Base-by-base conservation (phyloP, 768 basidiomycete species). In the Tephrocybe rancida region DNA sequence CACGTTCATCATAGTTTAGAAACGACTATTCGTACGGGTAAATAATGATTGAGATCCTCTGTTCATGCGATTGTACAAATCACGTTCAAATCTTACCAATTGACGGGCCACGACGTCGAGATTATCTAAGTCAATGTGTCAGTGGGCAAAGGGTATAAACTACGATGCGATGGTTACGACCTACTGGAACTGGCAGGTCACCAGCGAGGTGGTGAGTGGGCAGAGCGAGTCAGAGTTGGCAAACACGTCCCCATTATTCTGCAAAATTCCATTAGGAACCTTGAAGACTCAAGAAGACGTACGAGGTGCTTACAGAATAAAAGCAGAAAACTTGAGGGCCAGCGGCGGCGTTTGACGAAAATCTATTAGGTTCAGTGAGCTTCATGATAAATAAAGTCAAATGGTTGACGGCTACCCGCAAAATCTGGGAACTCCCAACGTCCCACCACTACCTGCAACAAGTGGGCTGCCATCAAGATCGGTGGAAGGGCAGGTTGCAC, bases 371-470 rank as follows among this genome's bases (percentile, higher is more conserved):
- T n/a, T 44, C 6, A 34, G 19, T 13, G 18, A 29, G 38, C 35
- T 22, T 6, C 30, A n/a, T 13, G 7, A n/a, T 21, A 32, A 25
- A 22, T 5, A 29, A 19, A 0, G 34, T 27, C 9, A 37, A 22
- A 13, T 26, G 13, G 19, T 5, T 16, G 19, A 46, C 54, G n/a
- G n/a, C 1, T 37, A 52, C 54, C 50, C 58, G 16, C 58, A 59
- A 30, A 55, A 49, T 44, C 35, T 55, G 7, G 58, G 58, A 43
- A 53, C 51, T 25, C 54, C 58, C 4, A 50, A 10, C 2, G 57
- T 55, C 2, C 54, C 50, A 42, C 54, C 57, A 29, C 57, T 59
- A 16, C 16, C 19, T 4, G 54, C 54, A 4, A 55, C 48, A 24
- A 59, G 41, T 3, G 46, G 18, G 19, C 41, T 46, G 11, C 48